Evolutionary conservation across 2,329 filamentous ascomycete species (phyloP), one percentile per base, ranked within the genome.

Genomic region (Cladosporium sp.): DNA sequence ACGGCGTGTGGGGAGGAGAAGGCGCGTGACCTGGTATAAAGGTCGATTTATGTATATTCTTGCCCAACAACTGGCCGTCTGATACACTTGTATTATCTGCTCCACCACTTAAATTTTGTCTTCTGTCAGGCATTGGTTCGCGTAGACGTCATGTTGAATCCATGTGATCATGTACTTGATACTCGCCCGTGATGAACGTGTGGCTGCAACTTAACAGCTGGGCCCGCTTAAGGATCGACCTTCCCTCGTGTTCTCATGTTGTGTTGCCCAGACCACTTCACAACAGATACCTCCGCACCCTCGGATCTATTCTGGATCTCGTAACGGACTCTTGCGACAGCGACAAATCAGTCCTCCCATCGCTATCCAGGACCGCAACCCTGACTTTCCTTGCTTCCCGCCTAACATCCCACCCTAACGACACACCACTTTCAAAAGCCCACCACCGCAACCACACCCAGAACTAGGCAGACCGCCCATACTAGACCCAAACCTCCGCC

Each of bases 21-120:
- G 49, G 57, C 32, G 57, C 65, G 60, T 49, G 64, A 66, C 63
- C 66, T 62, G 66, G 62, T 64, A 66, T 66, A 64, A 66, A 61
- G 61, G 58, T 61, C 64, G 56, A 66, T 53, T 57, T 64, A 66
- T 75, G 73, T 75, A 75, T 71, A 75, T 73, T 71, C 65, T 70
- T 70, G 69, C 65, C 66, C 67, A 30, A 48, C 58, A 68, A 66
- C 49, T 18, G 67, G 69, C 68, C 68, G 65, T 65, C 39, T 60
- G 62, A 73, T 71, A 72, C 67, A 72, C 63, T 62, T 75, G 73
- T 75, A 75, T 68, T 71, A 74, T 72, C 69, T 68, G 63, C 60
- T 63, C 48, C 60, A 54, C 36, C 14, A 39, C 48, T 58, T 46
- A 46, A 58, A 46, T 14, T 21, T 23, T 39, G 32, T 32, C 26